phyloP scores from a whole-genome alignment of 495 filamentous ascomycete genomes.

The Penicillium paradoxum region DNA sequence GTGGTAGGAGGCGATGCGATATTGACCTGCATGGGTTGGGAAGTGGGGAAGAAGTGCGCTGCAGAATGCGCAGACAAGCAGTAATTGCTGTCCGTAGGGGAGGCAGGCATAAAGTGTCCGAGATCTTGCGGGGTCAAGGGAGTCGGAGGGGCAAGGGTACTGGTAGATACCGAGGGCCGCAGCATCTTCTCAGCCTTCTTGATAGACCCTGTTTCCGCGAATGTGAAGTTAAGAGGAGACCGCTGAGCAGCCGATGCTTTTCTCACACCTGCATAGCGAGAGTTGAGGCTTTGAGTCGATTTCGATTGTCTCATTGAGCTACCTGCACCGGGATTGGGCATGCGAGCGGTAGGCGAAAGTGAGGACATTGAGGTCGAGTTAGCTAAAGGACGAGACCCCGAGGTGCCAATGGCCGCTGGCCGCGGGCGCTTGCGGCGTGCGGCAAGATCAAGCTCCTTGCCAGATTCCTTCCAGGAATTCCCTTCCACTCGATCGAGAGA shows the following conservation, averaged over 20 bases:
- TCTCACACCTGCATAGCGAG: slow-evolving; percentile 47
- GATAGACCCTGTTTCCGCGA: slow-evolving; percentile 42
- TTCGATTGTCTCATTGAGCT: slow-evolving; percentile 49
- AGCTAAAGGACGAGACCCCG: slow-evolving; percentile 32
- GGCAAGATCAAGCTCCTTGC: slow-evolving; percentile 48
- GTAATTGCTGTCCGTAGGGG: slow-evolving; percentile 37
- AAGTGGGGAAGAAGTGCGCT: slow-evolving; percentile 37
- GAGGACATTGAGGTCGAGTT: slow-evolving; percentile 42
- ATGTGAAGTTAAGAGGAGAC: slow-evolving; percentile 50
- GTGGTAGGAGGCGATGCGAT: slow-evolving; percentile 46
- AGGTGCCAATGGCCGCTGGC: slow-evolving; percentile 50
- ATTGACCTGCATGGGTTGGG: slow-evolving; percentile 44
- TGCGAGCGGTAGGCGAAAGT: slow-evolving; percentile 34
- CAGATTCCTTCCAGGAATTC: slow-evolving; percentile 35
- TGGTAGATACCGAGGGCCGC: slow-evolving; percentile 36
- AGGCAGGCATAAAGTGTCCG: slow-evolving; percentile 39
- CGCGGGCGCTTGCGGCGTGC: slow-evolving; percentile 50
- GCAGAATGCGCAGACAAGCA: slow-evolving; percentile 38
- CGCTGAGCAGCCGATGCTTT: slow-evolving; percentile 48
- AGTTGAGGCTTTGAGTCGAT: slow-evolving; percentile 46
- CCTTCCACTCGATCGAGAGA: slow-evolving; percentile 23
- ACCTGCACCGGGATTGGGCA: slow-evolving; percentile 31
- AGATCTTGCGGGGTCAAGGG: slow-evolving; percentile 45
- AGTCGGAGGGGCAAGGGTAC: slow-evolving; percentile 42
- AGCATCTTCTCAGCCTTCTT: slow-evolving; percentile 38